These are phyloP conservation scores for Dicorynia guianensis DNA, from an alignment of 306 rosid genomes.

Conservation along the genomic window DNA sequence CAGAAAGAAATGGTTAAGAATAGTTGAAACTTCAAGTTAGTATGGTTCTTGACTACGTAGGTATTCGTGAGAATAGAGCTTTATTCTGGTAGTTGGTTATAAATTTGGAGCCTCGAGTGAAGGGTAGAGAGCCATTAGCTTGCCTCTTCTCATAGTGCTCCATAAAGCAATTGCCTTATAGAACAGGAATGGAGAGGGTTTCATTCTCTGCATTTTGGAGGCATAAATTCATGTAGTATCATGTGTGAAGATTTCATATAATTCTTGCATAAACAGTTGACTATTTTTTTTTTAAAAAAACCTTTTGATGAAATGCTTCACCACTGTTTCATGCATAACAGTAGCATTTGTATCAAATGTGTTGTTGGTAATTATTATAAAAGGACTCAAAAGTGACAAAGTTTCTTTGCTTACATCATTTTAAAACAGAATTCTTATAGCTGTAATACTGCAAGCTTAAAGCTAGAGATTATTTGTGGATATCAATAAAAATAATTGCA, in stretches of 20 bases:
- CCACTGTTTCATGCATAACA: no score
- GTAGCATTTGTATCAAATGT: no score
- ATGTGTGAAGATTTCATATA: neutral
- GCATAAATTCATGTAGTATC: slow-evolving; percentile 27
- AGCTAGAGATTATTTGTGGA: no score
- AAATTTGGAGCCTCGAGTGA: slow-evolving; percentile 67
- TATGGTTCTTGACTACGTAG: neutral
- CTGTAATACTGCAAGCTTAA: no score
- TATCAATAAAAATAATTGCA: no score
- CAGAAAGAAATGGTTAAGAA: neutral
- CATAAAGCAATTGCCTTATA: slow-evolving; percentile 47
- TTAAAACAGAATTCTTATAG: no score
- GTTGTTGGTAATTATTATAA: no score
- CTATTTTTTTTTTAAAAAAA: no score
- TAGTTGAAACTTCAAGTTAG: neutral
- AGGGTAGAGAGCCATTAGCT: slow-evolving; percentile 53
- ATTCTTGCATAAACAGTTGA: neutral
- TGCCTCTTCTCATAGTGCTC: slow-evolving; percentile 72
- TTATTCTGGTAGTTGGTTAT: neutral
- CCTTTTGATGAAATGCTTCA: no score
- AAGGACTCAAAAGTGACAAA: no score
- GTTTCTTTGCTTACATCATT: no score
- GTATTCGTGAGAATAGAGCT: slow-evolving; percentile 2
- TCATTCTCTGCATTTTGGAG: slow-evolving; percentile 36
- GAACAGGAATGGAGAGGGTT: slow-evolving; percentile 46